Conservation (phyloP, 257 asterid genomes). For the Capsicum rhomboideum region DNA sequence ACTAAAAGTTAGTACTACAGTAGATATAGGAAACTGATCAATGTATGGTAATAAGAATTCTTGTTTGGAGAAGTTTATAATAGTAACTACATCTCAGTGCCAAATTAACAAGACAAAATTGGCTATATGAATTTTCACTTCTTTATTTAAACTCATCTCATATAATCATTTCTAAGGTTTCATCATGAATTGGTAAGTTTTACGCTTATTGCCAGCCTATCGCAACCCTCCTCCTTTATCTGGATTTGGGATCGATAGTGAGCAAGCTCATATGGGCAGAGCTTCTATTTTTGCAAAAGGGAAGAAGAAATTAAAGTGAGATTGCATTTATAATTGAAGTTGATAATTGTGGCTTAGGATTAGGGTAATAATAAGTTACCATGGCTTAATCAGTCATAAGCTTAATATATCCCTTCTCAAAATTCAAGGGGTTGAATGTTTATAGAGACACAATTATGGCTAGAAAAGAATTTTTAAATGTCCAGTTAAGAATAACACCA, state of each 20-base stretch:
- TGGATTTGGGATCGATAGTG: neutral
- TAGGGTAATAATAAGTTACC: neutral
- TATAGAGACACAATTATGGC: neutral
- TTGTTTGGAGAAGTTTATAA: neutral
- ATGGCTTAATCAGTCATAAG: neutral
- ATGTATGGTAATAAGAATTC: neutral
- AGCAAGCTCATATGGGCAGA: neutral
- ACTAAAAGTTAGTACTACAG: neutral
- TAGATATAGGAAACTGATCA: neutral
- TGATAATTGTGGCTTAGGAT: neutral
- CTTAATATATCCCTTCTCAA: neutral
- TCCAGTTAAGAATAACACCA: neutral
- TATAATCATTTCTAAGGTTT: neutral
- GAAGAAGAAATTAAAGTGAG: neutral
- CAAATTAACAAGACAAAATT: neutral
- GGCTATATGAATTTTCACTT: neutral
- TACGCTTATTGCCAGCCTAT: neutral
- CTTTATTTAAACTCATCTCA: neutral
- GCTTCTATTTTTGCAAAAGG: too few relatives aligned
- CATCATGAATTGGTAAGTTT: neutral
- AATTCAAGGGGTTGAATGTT: neutral
- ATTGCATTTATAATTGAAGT: neutral
- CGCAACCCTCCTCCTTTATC: neutral
- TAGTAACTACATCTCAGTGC: neutral
- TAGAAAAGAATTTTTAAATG: neutral